These are phyloP conservation scores for Dalbergia oliveri DNA, from an alignment of 306 rosid genomes.

Conservation along the genomic window DNA sequence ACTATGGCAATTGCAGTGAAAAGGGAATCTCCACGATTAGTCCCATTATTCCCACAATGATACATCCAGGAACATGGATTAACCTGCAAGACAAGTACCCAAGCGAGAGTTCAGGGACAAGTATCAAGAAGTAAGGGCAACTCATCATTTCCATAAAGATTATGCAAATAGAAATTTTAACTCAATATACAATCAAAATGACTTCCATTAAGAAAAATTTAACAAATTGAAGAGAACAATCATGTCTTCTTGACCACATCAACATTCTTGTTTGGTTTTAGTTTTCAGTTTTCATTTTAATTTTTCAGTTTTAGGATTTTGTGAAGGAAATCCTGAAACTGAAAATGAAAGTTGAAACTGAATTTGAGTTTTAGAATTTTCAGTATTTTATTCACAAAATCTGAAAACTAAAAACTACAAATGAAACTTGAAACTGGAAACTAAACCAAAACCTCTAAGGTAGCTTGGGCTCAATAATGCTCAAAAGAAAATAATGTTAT, in stretches of 20 bases:
- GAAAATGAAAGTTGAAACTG: no score
- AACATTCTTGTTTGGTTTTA: no score
- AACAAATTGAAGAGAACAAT: not conserved
- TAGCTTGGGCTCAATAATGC: not conserved
- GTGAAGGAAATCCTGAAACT: no score
- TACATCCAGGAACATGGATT: conserved; percentile 79
- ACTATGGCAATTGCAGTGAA: conserved; percentile 74
- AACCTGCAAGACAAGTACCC: conserved; percentile 62
- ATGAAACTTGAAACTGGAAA: no score
- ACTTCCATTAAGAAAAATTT: no score
- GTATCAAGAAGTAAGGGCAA: not conserved
- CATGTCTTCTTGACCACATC: not conserved
- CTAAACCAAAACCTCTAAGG: no score
- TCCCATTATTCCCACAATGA: conserved; percentile 70
- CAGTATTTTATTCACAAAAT: no score
- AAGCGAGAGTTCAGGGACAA: not conserved
- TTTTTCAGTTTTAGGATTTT: no score
- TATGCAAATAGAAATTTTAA: not conserved
- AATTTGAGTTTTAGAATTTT: no score
- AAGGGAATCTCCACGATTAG: conserved; percentile 71
- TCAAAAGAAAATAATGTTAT: not conserved
- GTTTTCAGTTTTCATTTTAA: no score
- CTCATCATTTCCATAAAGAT: not conserved
- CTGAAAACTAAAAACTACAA: no score
- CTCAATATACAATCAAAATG: conserved; percentile 4